phyloP scores from a whole-genome alignment of 2,329 filamentous ascomycete genomes.

The Blastomyces emzantsi region DNA sequence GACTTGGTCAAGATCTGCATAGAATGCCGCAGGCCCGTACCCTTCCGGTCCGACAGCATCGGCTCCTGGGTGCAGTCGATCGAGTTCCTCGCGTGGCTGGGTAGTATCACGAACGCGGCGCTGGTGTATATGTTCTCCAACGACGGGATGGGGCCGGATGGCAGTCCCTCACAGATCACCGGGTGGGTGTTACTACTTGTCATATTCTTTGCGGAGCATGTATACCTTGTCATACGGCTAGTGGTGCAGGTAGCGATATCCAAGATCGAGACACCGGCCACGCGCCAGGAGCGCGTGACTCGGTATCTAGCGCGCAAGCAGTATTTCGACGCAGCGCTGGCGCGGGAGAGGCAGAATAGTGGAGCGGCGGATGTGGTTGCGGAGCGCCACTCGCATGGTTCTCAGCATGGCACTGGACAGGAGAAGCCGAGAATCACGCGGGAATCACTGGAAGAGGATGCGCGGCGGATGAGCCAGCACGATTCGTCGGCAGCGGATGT shows the following conservation, averaged over 20 bases:
- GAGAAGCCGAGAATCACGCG: conserved; percentile 26
- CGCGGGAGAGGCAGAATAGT: conserved; percentile 12
- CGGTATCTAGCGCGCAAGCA: conserved; percentile 71
- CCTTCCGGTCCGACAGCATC: conserved; percentile 85
- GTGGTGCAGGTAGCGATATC: conserved; percentile 62
- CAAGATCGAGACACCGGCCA: conserved; percentile 75
- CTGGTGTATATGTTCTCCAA: conserved; percentile 83
- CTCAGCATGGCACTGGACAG: conserved; percentile 8
- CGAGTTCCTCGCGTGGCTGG: conserved; percentile 87
- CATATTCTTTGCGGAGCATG: conserved; percentile 78
- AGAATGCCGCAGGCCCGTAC: conserved; percentile 79
- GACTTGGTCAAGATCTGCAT: conserved; percentile 92
- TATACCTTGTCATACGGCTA: conserved; percentile 71
- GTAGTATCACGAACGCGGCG: conserved; percentile 76
- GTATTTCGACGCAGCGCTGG: conserved; percentile 49
- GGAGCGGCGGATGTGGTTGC: conserved; percentile 19
- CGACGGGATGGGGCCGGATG: conserved; percentile 25
- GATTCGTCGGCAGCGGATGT: conserved; percentile 27
- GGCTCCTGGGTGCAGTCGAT: conserved; percentile 84
- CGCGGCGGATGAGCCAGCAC: conserved; percentile 28
- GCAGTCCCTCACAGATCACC: conserved; percentile 52
- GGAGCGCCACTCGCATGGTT: conserved; percentile 10
- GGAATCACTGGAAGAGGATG: conserved; percentile 36
- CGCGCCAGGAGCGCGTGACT: conserved; percentile 76
- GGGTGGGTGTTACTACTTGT: conserved; percentile 72